These are phyloP conservation scores for Microcera coccophila DNA, from an alignment of 2,329 filamentous ascomycete genomes.

Conservation along the genomic window DNA sequence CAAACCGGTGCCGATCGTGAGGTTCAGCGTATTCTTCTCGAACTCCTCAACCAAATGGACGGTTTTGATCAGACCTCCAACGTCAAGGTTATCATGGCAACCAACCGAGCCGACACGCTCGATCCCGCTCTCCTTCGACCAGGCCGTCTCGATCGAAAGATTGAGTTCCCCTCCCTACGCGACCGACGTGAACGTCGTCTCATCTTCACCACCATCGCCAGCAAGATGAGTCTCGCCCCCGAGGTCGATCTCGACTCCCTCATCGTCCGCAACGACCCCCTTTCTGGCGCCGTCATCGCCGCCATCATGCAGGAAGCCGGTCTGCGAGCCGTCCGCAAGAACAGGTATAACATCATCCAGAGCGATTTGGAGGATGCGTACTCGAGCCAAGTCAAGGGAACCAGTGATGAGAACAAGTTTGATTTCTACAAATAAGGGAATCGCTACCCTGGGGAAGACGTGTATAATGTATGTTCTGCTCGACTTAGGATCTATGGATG, in stretches of 20 bases:
- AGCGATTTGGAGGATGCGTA: conserved; percentile 95
- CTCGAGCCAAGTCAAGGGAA: conserved; percentile 88
- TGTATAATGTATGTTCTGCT: background rate
- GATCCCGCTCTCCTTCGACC: conserved; percentile 93
- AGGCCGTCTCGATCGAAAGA: conserved; percentile 94
- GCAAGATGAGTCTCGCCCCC: conserved; percentile 94
- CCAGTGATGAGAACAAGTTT: conserved; percentile 66
- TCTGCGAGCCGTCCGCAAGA: conserved; percentile 89
- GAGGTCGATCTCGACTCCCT: conserved; percentile 95
- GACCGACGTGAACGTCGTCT: conserved; percentile 92
- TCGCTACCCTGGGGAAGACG: background rate
- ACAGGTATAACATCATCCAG: conserved; percentile 99
- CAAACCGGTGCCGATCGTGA: conserved; percentile 97
- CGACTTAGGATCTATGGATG: background rate
- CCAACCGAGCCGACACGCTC: conserved; percentile 94
- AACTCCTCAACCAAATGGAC: conserved; percentile 99
- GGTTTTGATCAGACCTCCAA: conserved; percentile 98
- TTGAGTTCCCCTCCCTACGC: conserved; percentile 93
- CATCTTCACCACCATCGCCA: conserved; percentile 95
- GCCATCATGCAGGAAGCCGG: conserved; percentile 99
- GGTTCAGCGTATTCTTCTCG: conserved; percentile 95
- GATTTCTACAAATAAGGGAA: conserved; percentile 90
- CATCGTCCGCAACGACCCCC: conserved; percentile 93
- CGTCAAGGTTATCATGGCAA: conserved; percentile 99
- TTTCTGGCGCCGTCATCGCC: conserved; percentile 92